Evolutionary conservation across 805 yeast genomes (phyloP).

Genomic region (Starmerella tilneyi): DNA sequence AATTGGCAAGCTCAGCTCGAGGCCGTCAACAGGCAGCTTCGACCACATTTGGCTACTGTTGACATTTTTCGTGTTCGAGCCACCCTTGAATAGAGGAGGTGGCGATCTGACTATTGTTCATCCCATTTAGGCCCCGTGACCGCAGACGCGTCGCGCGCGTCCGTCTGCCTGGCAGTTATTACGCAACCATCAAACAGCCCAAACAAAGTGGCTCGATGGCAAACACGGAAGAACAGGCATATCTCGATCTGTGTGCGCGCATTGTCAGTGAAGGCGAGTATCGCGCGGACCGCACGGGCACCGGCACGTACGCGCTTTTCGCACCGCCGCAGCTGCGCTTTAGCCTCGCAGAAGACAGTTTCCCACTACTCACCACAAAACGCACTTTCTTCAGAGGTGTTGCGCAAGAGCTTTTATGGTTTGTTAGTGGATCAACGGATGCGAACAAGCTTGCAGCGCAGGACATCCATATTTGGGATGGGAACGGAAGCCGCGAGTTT

Average conservation of each 20-base stretch:
- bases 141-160: slow-evolving; percentile 4
- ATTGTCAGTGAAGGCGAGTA: slow-evolving; percentile 79
- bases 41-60: slow-evolving; percentile 22
- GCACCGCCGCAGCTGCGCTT: slow-evolving; percentile 95
- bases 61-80: background rate
- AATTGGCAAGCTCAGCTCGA: slow-evolving; percentile 49
- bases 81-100: no score
- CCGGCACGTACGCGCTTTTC: slow-evolving; percentile 83
- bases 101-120: background rate
- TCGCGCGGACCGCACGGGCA: slow-evolving; percentile 94
- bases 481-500: slow-evolving; percentile 89
- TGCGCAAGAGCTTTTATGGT: slow-evolving; percentile 86
- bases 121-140: slow-evolving; percentile 10
- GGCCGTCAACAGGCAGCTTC: slow-evolving; percentile 19
- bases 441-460: slow-evolving; percentile 65
- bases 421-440: slow-evolving; percentile 79
- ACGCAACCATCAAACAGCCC: background rate
- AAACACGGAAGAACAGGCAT: slow-evolving; percentile 62
- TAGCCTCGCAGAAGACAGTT: slow-evolving; percentile 54
- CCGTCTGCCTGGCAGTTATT: background rate
- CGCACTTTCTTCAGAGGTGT: slow-evolving; percentile 84
- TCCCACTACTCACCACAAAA: slow-evolving; percentile 89
- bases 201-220: background rate
- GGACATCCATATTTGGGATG: slow-evolving; percentile 98
- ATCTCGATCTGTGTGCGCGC: slow-evolving; percentile 65